Evolutionary conservation across 2,329 filamentous ascomycete genomes (phyloP).

Genomic region (Aspergillus eucalypticola): DNA sequence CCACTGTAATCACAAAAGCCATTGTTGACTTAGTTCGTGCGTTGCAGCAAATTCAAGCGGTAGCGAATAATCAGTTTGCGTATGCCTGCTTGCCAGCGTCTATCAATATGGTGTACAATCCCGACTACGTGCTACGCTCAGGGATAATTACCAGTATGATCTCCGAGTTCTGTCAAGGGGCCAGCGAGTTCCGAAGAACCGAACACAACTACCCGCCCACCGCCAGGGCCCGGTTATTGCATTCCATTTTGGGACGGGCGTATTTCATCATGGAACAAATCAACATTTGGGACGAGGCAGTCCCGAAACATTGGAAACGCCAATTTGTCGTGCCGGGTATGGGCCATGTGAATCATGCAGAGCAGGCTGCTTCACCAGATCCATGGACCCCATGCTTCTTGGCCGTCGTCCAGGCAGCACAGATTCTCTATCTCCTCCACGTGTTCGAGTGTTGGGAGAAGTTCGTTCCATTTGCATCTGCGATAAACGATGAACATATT

Average conservation of each 20-base stretch:
- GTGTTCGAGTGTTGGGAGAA: background rate
- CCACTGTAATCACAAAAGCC: background rate
- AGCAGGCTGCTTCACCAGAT: background rate
- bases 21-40: background rate
- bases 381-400: conserved; percentile 1
- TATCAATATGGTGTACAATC: background rate
- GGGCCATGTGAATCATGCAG: background rate
- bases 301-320: background rate
- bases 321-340: background rate
- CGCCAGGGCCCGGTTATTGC: background rate
- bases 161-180: background rate
- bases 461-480: background rate
- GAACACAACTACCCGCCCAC: background rate
- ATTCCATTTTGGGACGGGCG: background rate
- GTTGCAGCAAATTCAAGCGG: background rate
- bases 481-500: background rate
- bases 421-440: background rate
- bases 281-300: background rate
- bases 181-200: background rate
- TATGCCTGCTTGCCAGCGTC: conserved; percentile 3
- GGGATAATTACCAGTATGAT: conserved; percentile 3
- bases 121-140: background rate
- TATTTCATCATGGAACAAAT: background rate
- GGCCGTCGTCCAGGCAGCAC: conserved; percentile 1
- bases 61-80: background rate